These are phyloP conservation scores for Aspergillus texensis DNA, from an alignment of 2,329 filamentous ascomycete genomes.

Conservation along the genomic window DNA sequence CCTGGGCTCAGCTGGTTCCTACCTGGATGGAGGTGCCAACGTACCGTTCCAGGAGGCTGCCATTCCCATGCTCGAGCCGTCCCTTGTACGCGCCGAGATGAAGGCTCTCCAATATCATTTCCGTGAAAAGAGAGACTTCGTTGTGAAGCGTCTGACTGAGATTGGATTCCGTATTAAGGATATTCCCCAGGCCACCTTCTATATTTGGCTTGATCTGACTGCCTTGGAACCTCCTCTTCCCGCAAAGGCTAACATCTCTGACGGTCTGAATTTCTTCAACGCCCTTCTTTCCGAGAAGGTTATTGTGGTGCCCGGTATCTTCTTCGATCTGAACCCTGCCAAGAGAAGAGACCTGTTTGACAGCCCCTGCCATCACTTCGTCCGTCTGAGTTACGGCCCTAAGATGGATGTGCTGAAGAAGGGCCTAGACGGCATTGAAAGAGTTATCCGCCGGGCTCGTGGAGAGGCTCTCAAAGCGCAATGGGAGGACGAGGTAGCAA, in stretches of 20 bases:
- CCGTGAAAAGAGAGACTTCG: constrained; percentile 89
- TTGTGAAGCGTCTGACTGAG: constrained; percentile 73
- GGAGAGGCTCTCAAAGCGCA: constrained; percentile 31
- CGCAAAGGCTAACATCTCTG: constrained; percentile 70
- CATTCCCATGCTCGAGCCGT: constrained; percentile 87
- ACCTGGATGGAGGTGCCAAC: constrained; percentile 92
- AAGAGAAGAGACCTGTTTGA: constrained; percentile 90
- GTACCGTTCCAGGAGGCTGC: constrained; percentile 95
- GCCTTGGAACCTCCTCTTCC: constrained; percentile 56
- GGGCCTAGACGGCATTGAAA: constrained; percentile 82
- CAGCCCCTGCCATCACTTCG: constrained; percentile 90
- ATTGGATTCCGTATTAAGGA: constrained; percentile 88
- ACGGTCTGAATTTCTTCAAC: constrained; percentile 96
- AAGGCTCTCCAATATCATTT: constrained; percentile 86
- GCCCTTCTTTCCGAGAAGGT: constrained; percentile 91
- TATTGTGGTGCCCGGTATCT: constrained; percentile 95
- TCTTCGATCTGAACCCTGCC: constrained; percentile 94
- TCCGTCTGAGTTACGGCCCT: constrained; percentile 81
- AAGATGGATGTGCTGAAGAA: constrained; percentile 76
- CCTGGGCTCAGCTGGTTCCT: constrained; percentile 88
- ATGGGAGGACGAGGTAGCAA: constrained; percentile 42
- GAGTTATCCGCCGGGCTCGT: constrained; percentile 63
- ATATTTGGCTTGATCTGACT: constrained; percentile 74
- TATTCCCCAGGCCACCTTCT: constrained; percentile 90
- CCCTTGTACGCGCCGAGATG: constrained; percentile 82